Evolutionary conservation across 805 yeast genomes (phyloP).

Genomic region (Candida adriatica): DNA sequence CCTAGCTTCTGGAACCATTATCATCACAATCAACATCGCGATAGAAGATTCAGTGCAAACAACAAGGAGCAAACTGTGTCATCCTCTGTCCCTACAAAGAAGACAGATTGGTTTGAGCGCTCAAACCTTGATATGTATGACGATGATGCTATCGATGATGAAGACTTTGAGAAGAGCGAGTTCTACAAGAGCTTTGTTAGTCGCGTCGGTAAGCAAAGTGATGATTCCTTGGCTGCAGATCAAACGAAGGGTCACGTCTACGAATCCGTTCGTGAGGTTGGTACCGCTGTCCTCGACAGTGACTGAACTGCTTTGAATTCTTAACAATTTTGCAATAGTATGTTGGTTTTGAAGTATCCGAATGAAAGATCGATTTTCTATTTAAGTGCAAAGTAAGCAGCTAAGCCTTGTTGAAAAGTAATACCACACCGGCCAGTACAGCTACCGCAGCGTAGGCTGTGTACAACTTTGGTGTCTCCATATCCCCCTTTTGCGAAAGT

Average conservation of each 20-base stretch:
- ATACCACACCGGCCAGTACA: slow-evolving; percentile 2
- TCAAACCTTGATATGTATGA: slow-evolving; percentile 10
- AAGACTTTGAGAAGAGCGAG: slow-evolving; percentile 19
- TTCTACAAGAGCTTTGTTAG: slow-evolving; percentile 16
- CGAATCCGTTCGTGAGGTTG: slow-evolving; percentile 10
- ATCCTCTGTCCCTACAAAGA: slow-evolving; percentile 31
- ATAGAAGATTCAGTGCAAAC: slow-evolving; percentile 16
- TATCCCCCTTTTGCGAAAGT: slow-evolving; percentile 1
- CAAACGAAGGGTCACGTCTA: slow-evolving; percentile 5
- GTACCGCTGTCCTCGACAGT: slow-evolving; percentile 5
- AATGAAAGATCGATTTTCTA: too few species aligned
- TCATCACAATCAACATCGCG: slow-evolving; percentile 5
- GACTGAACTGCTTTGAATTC: too few species aligned
- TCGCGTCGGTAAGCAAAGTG: slow-evolving; percentile 17
- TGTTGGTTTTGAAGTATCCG: too few species aligned
- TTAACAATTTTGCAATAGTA: too few species aligned
- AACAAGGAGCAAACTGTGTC: slow-evolving; percentile 21
- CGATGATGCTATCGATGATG: slow-evolving; percentile 20
- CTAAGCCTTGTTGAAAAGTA: slow-evolving; percentile 3
- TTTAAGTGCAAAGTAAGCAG: slow-evolving; percentile 1
- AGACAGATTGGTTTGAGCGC: slow-evolving; percentile 26
- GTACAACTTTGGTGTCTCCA: not conserved
- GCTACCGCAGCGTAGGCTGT: slow-evolving; percentile 6
- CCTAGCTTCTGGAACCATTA: slow-evolving; percentile 15
- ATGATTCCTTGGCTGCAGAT: slow-evolving; percentile 1